Evolutionary conservation across 805 yeast genomes (phyloP).

Genomic region (Nakazawaea ambrosiae): DNA sequence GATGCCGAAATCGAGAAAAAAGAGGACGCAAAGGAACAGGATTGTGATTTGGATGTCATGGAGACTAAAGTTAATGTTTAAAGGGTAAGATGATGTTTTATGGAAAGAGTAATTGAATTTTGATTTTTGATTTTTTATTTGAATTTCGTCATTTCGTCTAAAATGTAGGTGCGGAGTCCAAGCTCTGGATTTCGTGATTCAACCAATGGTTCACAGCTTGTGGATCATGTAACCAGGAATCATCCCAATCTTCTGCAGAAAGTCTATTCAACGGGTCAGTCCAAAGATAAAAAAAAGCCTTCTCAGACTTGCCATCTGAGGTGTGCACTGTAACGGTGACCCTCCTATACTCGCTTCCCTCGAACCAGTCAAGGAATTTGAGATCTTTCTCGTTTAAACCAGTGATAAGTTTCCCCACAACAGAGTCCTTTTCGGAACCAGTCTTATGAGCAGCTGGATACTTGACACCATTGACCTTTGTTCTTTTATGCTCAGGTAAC

Average conservation of each 20-base stretch:
- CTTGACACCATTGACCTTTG: conserved; percentile 13
- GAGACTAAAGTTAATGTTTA: conserved; percentile 9
- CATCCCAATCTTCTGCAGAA: conserved; percentile 16
- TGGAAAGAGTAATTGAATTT: too few relatives aligned
- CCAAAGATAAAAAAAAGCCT: conserved; percentile 16
- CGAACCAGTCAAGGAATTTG: conserved; percentile 16
- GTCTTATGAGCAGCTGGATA: conserved; percentile 13
- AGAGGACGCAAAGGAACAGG: conserved; percentile 1
- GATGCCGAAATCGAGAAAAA: background rate
- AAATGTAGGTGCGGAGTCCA: too few relatives aligned
- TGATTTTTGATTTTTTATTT: too few relatives aligned
- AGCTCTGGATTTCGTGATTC: conserved; percentile 13
- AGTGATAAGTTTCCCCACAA: conserved; percentile 15
- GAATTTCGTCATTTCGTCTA: too few relatives aligned
- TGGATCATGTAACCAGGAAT: conserved; percentile 11
- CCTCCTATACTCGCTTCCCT: conserved; percentile 18
- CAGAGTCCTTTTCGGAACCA: conserved; percentile 1
- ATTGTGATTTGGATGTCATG: conserved; percentile 10
- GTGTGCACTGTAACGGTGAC: conserved; percentile 10
- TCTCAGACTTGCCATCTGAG: background rate
- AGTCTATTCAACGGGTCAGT: conserved; percentile 12
- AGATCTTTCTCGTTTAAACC: conserved; percentile 13
- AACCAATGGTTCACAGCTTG: conserved; percentile 15
- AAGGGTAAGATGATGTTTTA: too few relatives aligned
- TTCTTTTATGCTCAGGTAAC: conserved; percentile 13